Percentiles rank a stretch among this genome's conserved stretches.
phyloP scores from a whole-genome alignment of 2,329 filamentous ascomycete genomes.

The Pezicula carpinea region DNA sequence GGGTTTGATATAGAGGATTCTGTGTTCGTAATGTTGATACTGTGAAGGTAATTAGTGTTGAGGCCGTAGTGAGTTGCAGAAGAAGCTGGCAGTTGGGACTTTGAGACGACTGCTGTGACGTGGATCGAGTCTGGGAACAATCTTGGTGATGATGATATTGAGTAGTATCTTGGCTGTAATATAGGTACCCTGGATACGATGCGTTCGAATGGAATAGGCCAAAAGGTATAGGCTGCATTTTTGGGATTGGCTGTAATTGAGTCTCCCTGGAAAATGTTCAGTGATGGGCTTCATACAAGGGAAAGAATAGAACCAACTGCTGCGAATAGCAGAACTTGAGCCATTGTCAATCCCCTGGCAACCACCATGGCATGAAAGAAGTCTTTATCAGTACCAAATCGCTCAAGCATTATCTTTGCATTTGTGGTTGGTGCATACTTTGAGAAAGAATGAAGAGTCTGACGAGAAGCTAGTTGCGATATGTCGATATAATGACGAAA shows the following conservation, averaged over 20 bases:
- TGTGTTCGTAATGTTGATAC: too few species aligned
- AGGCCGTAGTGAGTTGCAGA: too few species aligned
- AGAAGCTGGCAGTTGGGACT: slow-evolving; percentile 1
- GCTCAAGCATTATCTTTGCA: neutral
- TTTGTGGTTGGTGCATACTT: neutral
- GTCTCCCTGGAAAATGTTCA: too few species aligned
- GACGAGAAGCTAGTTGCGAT: neutral
- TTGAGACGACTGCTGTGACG: neutral
- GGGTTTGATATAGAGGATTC: too few species aligned
- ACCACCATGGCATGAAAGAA: slow-evolving; percentile 1
- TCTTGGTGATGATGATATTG: slow-evolving; percentile 1
- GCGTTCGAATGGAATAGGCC: neutral
- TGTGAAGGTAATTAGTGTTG: too few species aligned
- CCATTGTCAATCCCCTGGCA: neutral
- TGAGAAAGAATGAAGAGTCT: neutral
- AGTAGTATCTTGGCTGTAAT: slow-evolving; percentile 6
- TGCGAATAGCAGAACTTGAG: neutral
- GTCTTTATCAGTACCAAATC: neutral
- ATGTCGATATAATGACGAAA: slow-evolving; percentile 5
- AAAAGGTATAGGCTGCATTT: neutral
- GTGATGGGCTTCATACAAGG: too few species aligned
- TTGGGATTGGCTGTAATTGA: neutral
- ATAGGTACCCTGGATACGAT: neutral
- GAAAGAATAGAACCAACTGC: too few species aligned
- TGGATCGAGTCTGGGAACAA: neutral